A percentile compares a stretch with the other conserved stretches of the same genome.
Conservation (phyloP, 1,284 basidiomycete genomes). For the Ustilago xerochloae region DNA sequence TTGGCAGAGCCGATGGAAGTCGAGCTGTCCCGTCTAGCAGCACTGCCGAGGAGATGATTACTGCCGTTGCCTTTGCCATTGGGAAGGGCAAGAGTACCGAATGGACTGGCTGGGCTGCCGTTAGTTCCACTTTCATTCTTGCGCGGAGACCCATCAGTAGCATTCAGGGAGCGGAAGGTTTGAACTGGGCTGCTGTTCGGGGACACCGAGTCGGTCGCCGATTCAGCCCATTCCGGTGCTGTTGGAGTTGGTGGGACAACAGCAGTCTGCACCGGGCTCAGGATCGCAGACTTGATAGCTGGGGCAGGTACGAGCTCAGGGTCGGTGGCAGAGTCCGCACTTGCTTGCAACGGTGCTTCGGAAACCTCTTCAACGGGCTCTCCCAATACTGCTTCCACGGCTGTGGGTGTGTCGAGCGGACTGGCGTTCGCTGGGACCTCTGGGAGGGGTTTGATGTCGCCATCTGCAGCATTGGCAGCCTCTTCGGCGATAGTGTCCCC, state of each 20-base stretch:
- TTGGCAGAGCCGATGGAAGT: constrained; percentile 28
- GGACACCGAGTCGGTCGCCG: constrained; percentile 5
- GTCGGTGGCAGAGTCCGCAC: neutral
- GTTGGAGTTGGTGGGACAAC: constrained; percentile 28
- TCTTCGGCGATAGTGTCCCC: too few relatives aligned
- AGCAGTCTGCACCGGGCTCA: constrained; percentile 2
- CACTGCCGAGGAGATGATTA: neutral
- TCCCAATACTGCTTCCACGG: too few relatives aligned
- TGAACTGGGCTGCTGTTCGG: constrained; percentile 19
- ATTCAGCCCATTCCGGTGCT: constrained; percentile 4
- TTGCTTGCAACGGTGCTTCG: neutral
- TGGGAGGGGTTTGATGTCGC: neutral
- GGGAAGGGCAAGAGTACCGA: constrained; percentile 22
- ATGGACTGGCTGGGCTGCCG: constrained; percentile 15
- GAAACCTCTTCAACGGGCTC: too few relatives aligned
- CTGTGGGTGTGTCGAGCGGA: neutral
- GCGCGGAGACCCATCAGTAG: constrained; percentile 3
- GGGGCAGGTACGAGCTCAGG: constrained; percentile 12
- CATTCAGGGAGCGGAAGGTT: constrained; percentile 8
- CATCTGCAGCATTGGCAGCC: too few relatives aligned
- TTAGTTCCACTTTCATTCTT: neutral
- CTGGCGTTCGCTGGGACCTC: neutral
- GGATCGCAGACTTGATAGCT: constrained; percentile 9
- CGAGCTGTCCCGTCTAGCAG: constrained; percentile 23
- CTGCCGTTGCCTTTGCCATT: constrained; percentile 5